Conservation (phyloP, 2,329 filamentous ascomycete species). For the Cryoendolithus antarcticus region DNA sequence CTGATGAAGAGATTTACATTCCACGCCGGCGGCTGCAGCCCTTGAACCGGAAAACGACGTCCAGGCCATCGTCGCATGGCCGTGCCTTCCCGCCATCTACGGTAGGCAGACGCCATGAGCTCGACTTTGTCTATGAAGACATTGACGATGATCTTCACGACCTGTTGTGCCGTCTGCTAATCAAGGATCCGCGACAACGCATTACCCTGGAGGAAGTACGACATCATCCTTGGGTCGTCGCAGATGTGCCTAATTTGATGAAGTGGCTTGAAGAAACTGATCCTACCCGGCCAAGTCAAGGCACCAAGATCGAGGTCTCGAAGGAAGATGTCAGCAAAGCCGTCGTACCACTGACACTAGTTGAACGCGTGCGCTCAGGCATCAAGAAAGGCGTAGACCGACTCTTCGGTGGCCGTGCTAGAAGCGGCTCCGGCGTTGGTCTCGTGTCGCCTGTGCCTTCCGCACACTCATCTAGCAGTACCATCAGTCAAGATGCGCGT, state of each 20-base stretch:
- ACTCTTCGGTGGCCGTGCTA: slow-evolving; percentile 41
- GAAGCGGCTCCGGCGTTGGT: slow-evolving; percentile 29
- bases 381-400: slow-evolving; percentile 45
- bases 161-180: slow-evolving; percentile 64
- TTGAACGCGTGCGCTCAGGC: slow-evolving; percentile 72
- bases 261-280: slow-evolving; percentile 90
- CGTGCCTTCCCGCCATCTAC: slow-evolving; percentile 34
- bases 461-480: slow-evolving; percentile 41
- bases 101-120: slow-evolving; percentile 60
- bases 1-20: slow-evolving; percentile 84
- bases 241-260: slow-evolving; percentile 60
- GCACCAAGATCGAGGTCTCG: slow-evolving; percentile 82
- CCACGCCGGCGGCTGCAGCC: slow-evolving; percentile 71
- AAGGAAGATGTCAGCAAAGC: slow-evolving; percentile 80
- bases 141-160: slow-evolving; percentile 71
- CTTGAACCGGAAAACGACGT: slow-evolving; percentile 37
- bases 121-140: slow-evolving; percentile 72
- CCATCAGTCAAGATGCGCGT: slow-evolving; percentile 42
- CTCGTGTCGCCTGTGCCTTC: slow-evolving; percentile 42
- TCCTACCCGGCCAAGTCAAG: slow-evolving; percentile 62
- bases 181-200: slow-evolving; percentile 77
- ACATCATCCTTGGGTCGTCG: slow-evolving; percentile 79
- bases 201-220: slow-evolving; percentile 90
- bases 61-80: slow-evolving; percentile 33
- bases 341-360: slow-evolving; percentile 76